phyloP scores from a whole-genome alignment of 371 early-diverging fungal species.

The Zychaea mexicana region DNA sequence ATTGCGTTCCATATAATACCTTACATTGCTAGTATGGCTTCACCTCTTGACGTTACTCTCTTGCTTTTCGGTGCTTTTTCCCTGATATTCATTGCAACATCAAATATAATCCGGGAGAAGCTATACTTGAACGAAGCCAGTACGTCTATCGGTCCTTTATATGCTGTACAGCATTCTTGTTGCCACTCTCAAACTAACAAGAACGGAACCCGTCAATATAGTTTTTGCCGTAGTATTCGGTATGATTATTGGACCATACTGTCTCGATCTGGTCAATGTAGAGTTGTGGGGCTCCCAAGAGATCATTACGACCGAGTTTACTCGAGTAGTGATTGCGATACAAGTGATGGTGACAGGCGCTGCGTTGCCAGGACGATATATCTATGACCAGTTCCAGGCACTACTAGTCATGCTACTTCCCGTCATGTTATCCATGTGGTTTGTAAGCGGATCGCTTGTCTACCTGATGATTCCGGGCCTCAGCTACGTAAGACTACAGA shows the following conservation, averaged over 20 bases:
- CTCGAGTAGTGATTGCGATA: slow-evolving; percentile 78
- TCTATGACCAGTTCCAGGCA: slow-evolving; percentile 44
- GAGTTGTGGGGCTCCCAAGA: slow-evolving; percentile 41
- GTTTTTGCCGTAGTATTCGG: slow-evolving; percentile 86
- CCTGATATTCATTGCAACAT: slow-evolving; percentile 79
- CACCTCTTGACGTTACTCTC: neutral
- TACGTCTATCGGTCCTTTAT: slow-evolving; percentile 32
- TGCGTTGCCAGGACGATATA: neutral
- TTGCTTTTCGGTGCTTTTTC: slow-evolving; percentile 83
- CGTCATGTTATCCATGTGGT: slow-evolving; percentile 75
- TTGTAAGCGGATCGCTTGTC: slow-evolving; percentile 35
- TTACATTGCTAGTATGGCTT: neutral
- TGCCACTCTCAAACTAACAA: no score
- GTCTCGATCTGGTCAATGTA: slow-evolving; percentile 45
- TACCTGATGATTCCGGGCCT: slow-evolving; percentile 39
- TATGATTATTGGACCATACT: slow-evolving; percentile 78
- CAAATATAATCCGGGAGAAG: slow-evolving; percentile 86
- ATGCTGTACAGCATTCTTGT: no score
- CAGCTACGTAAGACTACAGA: slow-evolving; percentile 26
- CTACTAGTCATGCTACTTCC: slow-evolving; percentile 76
- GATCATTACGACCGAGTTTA: slow-evolving; percentile 64
- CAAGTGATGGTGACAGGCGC: slow-evolving; percentile 34
- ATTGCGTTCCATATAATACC: neutral
- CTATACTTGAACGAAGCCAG: slow-evolving; percentile 90
- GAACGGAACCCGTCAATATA: no score